phyloP scores from a whole-genome alignment of 2,329 filamentous ascomycete genomes.

The Pyrenophora teres region DNA sequence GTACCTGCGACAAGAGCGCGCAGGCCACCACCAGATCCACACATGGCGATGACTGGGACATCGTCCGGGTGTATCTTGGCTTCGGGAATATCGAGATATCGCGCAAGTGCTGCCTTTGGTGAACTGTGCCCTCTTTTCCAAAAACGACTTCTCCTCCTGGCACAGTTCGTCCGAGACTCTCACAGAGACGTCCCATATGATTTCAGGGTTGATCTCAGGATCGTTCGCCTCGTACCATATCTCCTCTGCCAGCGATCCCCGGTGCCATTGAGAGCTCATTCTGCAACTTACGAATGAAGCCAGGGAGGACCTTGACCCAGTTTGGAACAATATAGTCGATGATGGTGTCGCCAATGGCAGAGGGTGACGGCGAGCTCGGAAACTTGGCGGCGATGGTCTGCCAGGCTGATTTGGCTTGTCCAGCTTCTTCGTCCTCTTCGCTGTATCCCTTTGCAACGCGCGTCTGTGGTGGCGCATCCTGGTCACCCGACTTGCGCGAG shows the following conservation, averaged over 20 bases:
- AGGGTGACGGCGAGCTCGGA: constrained; percentile 34
- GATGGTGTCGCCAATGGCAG: constrained; percentile 58
- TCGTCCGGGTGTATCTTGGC: constrained; percentile 88
- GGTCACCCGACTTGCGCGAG: constrained; percentile 29
- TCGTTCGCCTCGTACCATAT: constrained; percentile 94
- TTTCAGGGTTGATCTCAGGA: constrained; percentile 82
- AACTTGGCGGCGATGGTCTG: constrained; percentile 40
- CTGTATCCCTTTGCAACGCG: constrained; percentile 33
- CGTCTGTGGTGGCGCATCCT: constrained; percentile 43
- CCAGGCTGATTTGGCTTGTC: constrained; percentile 35
- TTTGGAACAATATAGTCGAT: constrained; percentile 76
- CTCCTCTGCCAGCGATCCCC: constrained; percentile 86
- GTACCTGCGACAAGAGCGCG: constrained; percentile 88
- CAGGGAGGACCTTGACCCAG: constrained; percentile 79
- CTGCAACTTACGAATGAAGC: constrained; percentile 80
- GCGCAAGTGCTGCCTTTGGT: constrained; percentile 75
- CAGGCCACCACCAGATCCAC: constrained; percentile 89
- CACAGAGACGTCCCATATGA: constrained; percentile 78
- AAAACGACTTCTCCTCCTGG: constrained; percentile 77
- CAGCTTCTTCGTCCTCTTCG: constrained; percentile 24
- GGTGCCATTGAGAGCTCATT: constrained; percentile 84
- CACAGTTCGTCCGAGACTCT: constrained; percentile 82
- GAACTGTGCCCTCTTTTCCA: constrained; percentile 69
- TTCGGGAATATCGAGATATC: constrained; percentile 78
- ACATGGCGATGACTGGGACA: constrained; percentile 90